Percentiles rank a stretch among this genome's conserved stretches.
These are phyloP conservation scores for Trichaptum fuscoviolaceum DNA, from an alignment of 768 basidiomycete species.

Conservation along the genomic window DNA sequence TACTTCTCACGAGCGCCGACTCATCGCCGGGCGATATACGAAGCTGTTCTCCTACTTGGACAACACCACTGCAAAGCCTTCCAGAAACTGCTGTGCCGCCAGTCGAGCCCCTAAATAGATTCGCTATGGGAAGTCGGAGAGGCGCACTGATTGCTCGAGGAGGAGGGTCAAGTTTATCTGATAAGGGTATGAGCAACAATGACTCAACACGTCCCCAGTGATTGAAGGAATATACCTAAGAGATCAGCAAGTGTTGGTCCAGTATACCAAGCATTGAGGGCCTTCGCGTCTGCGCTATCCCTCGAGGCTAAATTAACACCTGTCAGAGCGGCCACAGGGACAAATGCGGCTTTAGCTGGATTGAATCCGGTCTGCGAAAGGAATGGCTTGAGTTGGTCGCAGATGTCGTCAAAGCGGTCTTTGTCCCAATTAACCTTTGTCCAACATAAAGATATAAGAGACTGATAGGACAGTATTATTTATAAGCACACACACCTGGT, in stretches of 20 bases:
- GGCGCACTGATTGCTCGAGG: conserved; percentile 69
- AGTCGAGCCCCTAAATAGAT: conserved; percentile 88
- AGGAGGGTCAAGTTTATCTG: conserved; percentile 82
- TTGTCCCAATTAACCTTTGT: conserved; percentile 84
- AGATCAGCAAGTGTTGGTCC: conserved; percentile 82
- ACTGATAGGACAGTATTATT: not conserved
- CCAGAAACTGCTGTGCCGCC: conserved; percentile 78
- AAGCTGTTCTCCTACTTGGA: conserved; percentile 88
- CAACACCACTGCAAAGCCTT: conserved; percentile 77
- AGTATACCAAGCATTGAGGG: conserved; percentile 69
- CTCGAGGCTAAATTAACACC: conserved; percentile 74
- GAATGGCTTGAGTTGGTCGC: conserved; percentile 68
- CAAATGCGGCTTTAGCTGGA: conserved; percentile 70
- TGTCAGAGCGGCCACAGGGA: conserved; percentile 86
- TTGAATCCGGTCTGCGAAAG: conserved; percentile 84
- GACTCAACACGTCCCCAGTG: not conserved
- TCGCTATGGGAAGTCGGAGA: conserved; percentile 84
- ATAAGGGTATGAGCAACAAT: conserved; percentile 4
- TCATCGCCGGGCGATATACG: conserved; percentile 92
- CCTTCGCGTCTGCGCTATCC: conserved; percentile 39
- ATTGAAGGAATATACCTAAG: conserved; percentile 52
- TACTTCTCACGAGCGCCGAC: conserved; percentile 70
- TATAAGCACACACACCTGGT: conserved; percentile 51
- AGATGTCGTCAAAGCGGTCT: conserved; percentile 83
- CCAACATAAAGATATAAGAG: conserved; percentile 1